Conservation (phyloP, 2,329 filamentous ascomycete species). For the Ceratocystis eucalypticola region DNA sequence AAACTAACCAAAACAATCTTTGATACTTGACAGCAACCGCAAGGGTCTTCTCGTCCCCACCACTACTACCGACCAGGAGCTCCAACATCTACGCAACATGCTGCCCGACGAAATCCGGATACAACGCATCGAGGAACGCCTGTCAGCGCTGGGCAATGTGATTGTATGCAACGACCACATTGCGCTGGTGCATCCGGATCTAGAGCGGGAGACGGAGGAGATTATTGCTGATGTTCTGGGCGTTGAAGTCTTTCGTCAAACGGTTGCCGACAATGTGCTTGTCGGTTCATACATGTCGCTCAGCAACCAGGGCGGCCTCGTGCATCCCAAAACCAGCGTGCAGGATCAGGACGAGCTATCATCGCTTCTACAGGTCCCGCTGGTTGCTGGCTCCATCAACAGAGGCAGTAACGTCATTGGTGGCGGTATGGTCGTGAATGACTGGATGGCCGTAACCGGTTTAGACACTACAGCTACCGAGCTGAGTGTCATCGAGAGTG, state of each 20-base stretch:
- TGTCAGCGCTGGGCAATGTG: conserved; percentile 91
- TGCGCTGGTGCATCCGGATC: conserved; percentile 85
- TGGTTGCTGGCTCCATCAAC: conserved; percentile 90
- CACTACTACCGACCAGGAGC: conserved; percentile 91
- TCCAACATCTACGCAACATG: conserved; percentile 91
- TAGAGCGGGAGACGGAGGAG: conserved; percentile 96
- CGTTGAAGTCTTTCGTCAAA: conserved; percentile 85
- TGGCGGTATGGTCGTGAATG: conserved; percentile 90
- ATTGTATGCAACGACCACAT: conserved; percentile 96
- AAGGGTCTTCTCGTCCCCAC: conserved; percentile 94
- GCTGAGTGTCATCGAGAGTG: conserved; percentile 87
- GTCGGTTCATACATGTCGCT: conserved; percentile 94
- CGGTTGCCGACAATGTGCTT: conserved; percentile 90
- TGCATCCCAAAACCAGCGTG: conserved; percentile 92
- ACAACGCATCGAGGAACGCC: conserved; percentile 91
- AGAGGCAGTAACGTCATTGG: conserved; percentile 89
- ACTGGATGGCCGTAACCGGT: conserved; percentile 89
- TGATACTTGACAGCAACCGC: conserved; percentile 54
- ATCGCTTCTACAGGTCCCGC: conserved; percentile 82
- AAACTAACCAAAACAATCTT: background rate
- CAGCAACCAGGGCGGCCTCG: conserved; percentile 89
- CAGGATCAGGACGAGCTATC: conserved; percentile 97
- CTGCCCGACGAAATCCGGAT: conserved; percentile 87
- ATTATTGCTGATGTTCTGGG: conserved; percentile 91
- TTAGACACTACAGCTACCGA: conserved; percentile 89